Evolutionary conservation across 331 rosid genomes (phyloP).

Genomic region (Pyrus hybrid): DNA sequence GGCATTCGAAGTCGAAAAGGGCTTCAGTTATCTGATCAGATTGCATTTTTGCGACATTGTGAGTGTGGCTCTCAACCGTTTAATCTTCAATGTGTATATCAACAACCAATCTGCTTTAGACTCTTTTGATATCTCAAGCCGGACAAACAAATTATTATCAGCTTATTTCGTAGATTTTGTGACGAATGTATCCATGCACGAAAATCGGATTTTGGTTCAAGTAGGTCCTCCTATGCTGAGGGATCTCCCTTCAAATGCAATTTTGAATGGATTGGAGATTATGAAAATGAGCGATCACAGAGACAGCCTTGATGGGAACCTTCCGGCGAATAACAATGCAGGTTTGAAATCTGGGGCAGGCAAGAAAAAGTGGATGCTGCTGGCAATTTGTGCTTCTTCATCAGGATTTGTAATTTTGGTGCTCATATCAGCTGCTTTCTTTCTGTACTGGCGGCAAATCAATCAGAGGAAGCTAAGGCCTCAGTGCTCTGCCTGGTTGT

Average conservation of each 20-base stretch:
- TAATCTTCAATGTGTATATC: slow-evolving; percentile 39
- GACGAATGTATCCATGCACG: slow-evolving; percentile 7
- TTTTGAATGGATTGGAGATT: slow-evolving; percentile 49
- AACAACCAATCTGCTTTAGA: slow-evolving; percentile 25
- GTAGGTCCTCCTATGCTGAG: slow-evolving; percentile 31
- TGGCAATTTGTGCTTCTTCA: slow-evolving; percentile 14
- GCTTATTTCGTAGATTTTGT: slow-evolving; percentile 28
- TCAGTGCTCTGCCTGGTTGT: slow-evolving; percentile 16
- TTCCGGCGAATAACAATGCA: slow-evolving; percentile 3
- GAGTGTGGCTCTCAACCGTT: slow-evolving; percentile 3
- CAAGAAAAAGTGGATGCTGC: slow-evolving; percentile 15
- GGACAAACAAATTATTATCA: slow-evolving; percentile 19
- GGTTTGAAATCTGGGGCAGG: neutral
- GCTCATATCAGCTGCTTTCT: slow-evolving; percentile 6
- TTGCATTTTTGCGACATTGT: slow-evolving; percentile 43
- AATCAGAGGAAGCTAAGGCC: slow-evolving; percentile 15
- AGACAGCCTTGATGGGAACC: slow-evolving; percentile 25
- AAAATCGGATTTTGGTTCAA: slow-evolving; percentile 27
- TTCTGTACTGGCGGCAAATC: neutral
- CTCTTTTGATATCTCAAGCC: slow-evolving; percentile 28
- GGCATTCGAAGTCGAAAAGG: slow-evolving; percentile 31
- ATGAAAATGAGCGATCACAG: slow-evolving; percentile 31
- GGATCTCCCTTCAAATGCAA: slow-evolving; percentile 32
- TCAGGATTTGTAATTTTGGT: slow-evolving; percentile 16
- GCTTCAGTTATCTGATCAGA: slow-evolving; percentile 33